phyloP scores from a whole-genome alignment of 2,329 filamentous ascomycete genomes.

The Alternaria dauci region DNA sequence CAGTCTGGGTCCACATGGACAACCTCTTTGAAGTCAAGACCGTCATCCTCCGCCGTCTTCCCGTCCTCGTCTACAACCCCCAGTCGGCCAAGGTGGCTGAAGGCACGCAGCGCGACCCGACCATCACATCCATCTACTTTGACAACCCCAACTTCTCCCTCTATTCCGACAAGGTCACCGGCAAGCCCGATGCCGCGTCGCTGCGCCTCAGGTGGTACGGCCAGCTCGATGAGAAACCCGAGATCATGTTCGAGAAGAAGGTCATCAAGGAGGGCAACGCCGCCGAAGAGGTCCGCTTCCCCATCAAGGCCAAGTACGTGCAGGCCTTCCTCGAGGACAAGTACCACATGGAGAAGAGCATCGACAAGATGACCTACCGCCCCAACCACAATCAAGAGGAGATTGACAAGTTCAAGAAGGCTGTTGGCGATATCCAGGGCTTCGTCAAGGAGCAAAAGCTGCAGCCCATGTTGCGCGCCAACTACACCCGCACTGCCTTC shows the following conservation, averaged over 20 bases:
- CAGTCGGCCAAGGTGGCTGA: slow-evolving; percentile 84
- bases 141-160: slow-evolving; percentile 86
- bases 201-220: slow-evolving; percentile 92
- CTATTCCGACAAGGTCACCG: slow-evolving; percentile 85
- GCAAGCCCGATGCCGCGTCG: slow-evolving; percentile 78
- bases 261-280: slow-evolving; percentile 77
- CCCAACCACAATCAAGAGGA: slow-evolving; percentile 72
- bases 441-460: slow-evolving; percentile 81
- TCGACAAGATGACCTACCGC: slow-evolving; percentile 83
- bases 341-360: slow-evolving; percentile 90
- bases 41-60: slow-evolving; percentile 87
- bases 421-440: slow-evolving; percentile 78
- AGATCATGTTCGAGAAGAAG: slow-evolving; percentile 91
- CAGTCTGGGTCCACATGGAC: slow-evolving; percentile 93
- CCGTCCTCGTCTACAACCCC: slow-evolving; percentile 91
- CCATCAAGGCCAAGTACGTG: slow-evolving; percentile 94
- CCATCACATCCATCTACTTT: slow-evolving; percentile 95
- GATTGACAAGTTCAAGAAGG: slow-evolving; percentile 73
- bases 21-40: slow-evolving; percentile 98
- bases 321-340: slow-evolving; percentile 85
- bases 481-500: slow-evolving; percentile 94
- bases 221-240: slow-evolving; percentile 77
- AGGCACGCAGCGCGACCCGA: slow-evolving; percentile 78
- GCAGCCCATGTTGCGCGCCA: slow-evolving; percentile 86
- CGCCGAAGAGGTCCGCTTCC: slow-evolving; percentile 80